Evolutionary conservation across 2,329 filamentous ascomycete genomes (phyloP).

Genomic region (Cytospora piceicola): DNA sequence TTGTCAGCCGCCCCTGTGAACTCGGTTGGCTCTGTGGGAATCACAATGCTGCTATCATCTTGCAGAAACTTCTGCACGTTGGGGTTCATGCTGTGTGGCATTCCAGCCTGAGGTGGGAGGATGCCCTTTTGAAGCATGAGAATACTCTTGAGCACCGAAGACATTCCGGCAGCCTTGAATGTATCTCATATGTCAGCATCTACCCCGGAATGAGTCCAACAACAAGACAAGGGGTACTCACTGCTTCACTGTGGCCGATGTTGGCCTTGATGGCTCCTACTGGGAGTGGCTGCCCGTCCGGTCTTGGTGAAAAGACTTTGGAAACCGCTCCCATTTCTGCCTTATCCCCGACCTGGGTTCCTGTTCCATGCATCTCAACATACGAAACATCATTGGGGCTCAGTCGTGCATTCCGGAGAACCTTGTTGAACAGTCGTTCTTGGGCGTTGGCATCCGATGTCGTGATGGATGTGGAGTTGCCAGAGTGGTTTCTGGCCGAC

Average conservation of each 20-base stretch:
- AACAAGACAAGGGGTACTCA: not conserved
- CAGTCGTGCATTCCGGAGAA: not conserved
- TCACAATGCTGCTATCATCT: not conserved
- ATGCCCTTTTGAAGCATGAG: conserved; percentile 10
- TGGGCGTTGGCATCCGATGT: not conserved
- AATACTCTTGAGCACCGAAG: conserved; percentile 1
- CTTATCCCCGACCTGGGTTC: conserved; percentile 1
- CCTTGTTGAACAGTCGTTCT: not conserved
- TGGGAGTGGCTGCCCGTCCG: conserved; percentile 39
- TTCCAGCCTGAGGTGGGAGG: conserved; percentile 9
- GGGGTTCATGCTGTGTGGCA: conserved; percentile 10
- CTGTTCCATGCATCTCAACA: conserved; percentile 12
- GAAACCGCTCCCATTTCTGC: conserved; percentile 1
- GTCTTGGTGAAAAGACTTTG: not conserved
- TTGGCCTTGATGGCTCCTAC: conserved; percentile 37
- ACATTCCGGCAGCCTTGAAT: conserved; percentile 7
- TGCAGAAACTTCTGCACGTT: conserved; percentile 34
- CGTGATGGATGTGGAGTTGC: not conserved
- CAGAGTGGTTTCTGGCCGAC: conserved; percentile 42
- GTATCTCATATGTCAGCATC: not conserved
- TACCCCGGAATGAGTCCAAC: no score
- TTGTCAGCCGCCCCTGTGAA: not conserved
- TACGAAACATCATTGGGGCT: not conserved
- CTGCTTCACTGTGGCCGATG: conserved; percentile 12
- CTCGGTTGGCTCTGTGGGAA: not conserved